Evolutionary conservation across 116 monocot species (phyloP).

Genomic region (Phalaenopsis hybrid): DNA sequence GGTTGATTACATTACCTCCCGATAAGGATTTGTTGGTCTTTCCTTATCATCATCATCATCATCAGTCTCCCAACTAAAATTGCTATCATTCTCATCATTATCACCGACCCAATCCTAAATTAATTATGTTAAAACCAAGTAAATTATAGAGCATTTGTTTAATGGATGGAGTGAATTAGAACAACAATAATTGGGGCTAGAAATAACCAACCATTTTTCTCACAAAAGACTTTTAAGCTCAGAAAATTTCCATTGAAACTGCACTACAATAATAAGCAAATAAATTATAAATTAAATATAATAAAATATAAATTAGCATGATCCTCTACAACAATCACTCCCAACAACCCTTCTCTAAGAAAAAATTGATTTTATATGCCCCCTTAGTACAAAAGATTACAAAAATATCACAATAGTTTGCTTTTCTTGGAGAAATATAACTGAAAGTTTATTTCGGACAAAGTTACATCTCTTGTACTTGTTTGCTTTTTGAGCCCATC

Average conservation of each 20-base stretch:
- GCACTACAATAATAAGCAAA: neutral
- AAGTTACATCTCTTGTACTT: too few species aligned
- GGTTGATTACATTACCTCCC: neutral
- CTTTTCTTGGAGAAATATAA: too few species aligned
- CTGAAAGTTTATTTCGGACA: too few species aligned
- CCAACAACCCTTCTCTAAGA: too few species aligned
- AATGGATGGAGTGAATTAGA: neutral
- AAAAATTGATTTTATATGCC: too few species aligned
- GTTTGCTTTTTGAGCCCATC: too few species aligned
- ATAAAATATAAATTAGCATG: neutral
- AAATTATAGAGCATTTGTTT: neutral
- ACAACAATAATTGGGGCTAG: neutral
- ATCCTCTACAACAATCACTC: neutral
- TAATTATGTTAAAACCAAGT: neutral
- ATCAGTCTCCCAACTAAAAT: slow-evolving; percentile 10
- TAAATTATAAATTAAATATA: neutral
- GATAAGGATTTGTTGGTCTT: neutral
- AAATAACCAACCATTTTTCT: slow-evolving; percentile 7
- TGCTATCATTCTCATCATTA: slow-evolving; percentile 3
- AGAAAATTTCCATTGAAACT: too few species aligned
- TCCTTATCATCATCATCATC: slow-evolving; percentile 8
- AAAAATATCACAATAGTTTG: too few species aligned
- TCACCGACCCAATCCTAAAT: slow-evolving; percentile 10
- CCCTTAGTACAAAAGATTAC: too few species aligned
- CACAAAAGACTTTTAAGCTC: neutral